phyloP scores from a whole-genome alignment of 2,329 filamentous ascomycete species.

The Helicocarpus griseus region DNA sequence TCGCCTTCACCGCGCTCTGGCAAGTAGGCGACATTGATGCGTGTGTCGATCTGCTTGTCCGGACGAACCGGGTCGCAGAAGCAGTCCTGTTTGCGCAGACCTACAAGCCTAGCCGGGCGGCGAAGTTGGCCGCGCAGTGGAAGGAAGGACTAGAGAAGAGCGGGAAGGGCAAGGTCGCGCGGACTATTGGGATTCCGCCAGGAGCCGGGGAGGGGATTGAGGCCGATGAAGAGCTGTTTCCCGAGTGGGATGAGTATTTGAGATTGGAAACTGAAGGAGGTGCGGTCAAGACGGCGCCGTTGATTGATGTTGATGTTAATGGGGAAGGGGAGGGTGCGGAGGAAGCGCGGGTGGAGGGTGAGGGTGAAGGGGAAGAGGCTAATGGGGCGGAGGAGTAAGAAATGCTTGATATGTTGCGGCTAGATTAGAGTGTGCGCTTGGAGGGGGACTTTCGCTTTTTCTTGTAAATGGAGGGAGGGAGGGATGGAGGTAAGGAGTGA shows the following conservation, averaged over 20 bases:
- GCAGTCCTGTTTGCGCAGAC: slow-evolving; percentile 89
- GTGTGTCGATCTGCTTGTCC: slow-evolving; percentile 68
- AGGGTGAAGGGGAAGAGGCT: slow-evolving; percentile 13
- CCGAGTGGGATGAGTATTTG: slow-evolving; percentile 90
- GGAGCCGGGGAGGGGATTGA: slow-evolving; percentile 38
- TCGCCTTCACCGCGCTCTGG: slow-evolving; percentile 88
- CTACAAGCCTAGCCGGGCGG: slow-evolving; percentile 74
- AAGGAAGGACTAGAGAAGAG: slow-evolving; percentile 72
- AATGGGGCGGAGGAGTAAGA: slow-evolving; percentile 6
- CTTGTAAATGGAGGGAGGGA: neutral
- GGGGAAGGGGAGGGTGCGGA: slow-evolving; percentile 20
- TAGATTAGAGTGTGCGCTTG: too few species aligned
- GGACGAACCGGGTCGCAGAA: slow-evolving; percentile 72
- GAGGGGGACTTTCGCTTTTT: neutral
- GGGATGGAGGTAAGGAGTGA: too few species aligned
- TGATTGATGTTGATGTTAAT: slow-evolving; percentile 33
- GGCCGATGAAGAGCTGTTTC: slow-evolving; percentile 70
- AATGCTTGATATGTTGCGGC: neutral
- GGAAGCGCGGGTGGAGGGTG: slow-evolving; percentile 24
- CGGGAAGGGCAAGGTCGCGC: slow-evolving; percentile 76
- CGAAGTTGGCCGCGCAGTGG: slow-evolving; percentile 63
- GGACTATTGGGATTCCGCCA: slow-evolving; percentile 71
- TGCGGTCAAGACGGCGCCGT: slow-evolving; percentile 27
- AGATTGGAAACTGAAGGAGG: slow-evolving; percentile 65
- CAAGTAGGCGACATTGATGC: slow-evolving; percentile 71